These are phyloP conservation scores for Fusarium sp. DNA, from an alignment of 2,329 filamentous ascomycete species.

Conservation along the genomic window DNA sequence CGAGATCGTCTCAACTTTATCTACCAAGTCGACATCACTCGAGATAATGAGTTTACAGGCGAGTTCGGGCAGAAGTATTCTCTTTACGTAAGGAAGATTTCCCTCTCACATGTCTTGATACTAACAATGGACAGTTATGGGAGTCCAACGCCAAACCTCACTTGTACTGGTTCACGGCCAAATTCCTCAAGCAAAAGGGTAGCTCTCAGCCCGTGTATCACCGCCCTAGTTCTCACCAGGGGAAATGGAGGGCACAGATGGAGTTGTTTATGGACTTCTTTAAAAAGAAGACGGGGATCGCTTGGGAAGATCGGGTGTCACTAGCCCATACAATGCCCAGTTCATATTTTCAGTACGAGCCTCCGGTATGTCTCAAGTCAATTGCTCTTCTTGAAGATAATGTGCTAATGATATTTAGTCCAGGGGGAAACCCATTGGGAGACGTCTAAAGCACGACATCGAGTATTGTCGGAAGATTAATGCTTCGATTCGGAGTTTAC, in stretches of 20 bases:
- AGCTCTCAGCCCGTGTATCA: constrained; percentile 49
- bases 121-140: constrained; percentile 64
- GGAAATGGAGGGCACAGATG: constrained; percentile 56
- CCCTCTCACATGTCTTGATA: not conserved
- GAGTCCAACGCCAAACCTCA: constrained; percentile 68
- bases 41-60: constrained; percentile 55
- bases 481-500: constrained; percentile 42
- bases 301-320: constrained; percentile 66
- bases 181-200: constrained; percentile 55
- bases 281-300: constrained; percentile 62
- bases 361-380: constrained; percentile 53
- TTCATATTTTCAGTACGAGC: constrained; percentile 55
- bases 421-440: constrained; percentile 51
- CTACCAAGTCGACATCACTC: constrained; percentile 70
- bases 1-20: constrained; percentile 68
- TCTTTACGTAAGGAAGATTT: constrained; percentile 61
- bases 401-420: constrained; percentile 37
- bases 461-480: constrained; percentile 49
- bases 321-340: constrained; percentile 45
- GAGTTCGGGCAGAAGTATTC: constrained; percentile 67
- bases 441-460: constrained; percentile 45
- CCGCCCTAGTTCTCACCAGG: constrained; percentile 51
- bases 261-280: constrained; percentile 67
- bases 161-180: constrained; percentile 69
- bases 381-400: not conserved